Evolutionary conservation across 202 grass and related monocot genomes (phyloP).

Genomic region (Zizania palustris): DNA sequence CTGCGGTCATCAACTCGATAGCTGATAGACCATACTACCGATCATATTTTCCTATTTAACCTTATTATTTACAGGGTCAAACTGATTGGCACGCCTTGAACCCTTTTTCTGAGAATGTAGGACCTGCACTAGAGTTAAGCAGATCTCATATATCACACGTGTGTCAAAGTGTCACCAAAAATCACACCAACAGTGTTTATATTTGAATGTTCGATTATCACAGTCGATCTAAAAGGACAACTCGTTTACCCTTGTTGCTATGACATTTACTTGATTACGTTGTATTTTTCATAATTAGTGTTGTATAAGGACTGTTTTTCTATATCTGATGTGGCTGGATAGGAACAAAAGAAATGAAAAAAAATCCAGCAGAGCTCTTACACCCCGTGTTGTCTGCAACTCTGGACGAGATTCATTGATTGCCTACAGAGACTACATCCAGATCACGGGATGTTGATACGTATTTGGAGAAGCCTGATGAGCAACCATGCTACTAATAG

Average conservation of each 20-base stretch:
- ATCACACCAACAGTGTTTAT: too few relatives aligned
- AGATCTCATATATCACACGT: too few relatives aligned
- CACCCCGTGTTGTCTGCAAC: not conserved
- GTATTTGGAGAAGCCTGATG: not conserved
- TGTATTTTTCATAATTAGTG: not conserved
- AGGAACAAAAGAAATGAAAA: not conserved
- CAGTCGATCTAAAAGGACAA: not conserved
- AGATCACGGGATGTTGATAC: slow-evolving; percentile 4
- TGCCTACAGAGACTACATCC: not conserved
- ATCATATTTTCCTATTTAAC: too few relatives aligned
- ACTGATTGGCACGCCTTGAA: too few relatives aligned
- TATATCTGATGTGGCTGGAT: not conserved
- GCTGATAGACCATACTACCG: too few relatives aligned
- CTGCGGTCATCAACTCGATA: too few relatives aligned
- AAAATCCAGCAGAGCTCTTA: not conserved
- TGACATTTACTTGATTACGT: not conserved
- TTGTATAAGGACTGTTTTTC: not conserved
- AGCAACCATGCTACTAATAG: slow-evolving; percentile 5
- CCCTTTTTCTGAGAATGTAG: too few relatives aligned
- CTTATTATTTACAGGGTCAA: too few relatives aligned
- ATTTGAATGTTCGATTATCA: not conserved
- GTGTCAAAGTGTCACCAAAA: too few relatives aligned
- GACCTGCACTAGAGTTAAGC: too few relatives aligned
- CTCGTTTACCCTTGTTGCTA: not conserved
- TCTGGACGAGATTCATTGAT: slow-evolving; percentile 12